Evolutionary conservation across 2,329 filamentous ascomycete species (phyloP).

Genomic region (Aspergillus pseudotamarii): DNA sequence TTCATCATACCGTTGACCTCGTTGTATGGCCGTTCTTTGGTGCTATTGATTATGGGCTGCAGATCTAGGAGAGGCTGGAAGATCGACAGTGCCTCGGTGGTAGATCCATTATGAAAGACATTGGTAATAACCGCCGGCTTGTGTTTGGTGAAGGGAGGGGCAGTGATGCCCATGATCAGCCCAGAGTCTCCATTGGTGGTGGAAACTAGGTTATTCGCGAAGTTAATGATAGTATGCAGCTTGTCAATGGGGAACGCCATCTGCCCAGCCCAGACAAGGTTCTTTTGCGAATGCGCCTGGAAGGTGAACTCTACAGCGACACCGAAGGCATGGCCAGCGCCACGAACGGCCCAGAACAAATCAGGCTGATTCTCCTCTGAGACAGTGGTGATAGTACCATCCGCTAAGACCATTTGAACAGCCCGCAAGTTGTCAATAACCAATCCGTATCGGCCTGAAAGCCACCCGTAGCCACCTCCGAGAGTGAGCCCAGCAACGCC

Average conservation of each 20-base stretch:
- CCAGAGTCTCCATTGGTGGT: not conserved
- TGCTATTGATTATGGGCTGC: not conserved
- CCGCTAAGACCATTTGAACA: slow-evolving; percentile 44
- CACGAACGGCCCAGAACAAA: slow-evolving; percentile 51
- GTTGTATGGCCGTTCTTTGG: not conserved
- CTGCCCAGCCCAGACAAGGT: slow-evolving; percentile 38
- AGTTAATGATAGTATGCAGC: slow-evolving; percentile 10
- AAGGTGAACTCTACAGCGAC: slow-evolving; percentile 45
- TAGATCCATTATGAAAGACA: not conserved
- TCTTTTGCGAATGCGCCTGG: slow-evolving; percentile 32
- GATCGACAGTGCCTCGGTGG: not conserved
- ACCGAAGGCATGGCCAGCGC: slow-evolving; percentile 47
- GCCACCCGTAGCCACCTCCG: slow-evolving; percentile 61
- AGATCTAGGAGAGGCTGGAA: not conserved
- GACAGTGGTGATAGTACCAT: slow-evolving; percentile 36
- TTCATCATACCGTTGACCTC: not conserved
- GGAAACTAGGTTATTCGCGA: not conserved
- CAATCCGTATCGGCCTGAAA: slow-evolving; percentile 58
- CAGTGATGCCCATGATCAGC: not conserved
- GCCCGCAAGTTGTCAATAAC: slow-evolving; percentile 53
- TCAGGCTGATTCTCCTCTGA: slow-evolving; percentile 48
- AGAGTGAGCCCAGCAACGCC: slow-evolving; percentile 63
- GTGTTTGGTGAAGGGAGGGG: not conserved
- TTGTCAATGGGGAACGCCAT: slow-evolving; percentile 29
- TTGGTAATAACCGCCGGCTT: not conserved